These are phyloP conservation scores for Westerdykella aurantiaca DNA, from an alignment of 2,329 filamentous ascomycete genomes.

Conservation along the genomic window DNA sequence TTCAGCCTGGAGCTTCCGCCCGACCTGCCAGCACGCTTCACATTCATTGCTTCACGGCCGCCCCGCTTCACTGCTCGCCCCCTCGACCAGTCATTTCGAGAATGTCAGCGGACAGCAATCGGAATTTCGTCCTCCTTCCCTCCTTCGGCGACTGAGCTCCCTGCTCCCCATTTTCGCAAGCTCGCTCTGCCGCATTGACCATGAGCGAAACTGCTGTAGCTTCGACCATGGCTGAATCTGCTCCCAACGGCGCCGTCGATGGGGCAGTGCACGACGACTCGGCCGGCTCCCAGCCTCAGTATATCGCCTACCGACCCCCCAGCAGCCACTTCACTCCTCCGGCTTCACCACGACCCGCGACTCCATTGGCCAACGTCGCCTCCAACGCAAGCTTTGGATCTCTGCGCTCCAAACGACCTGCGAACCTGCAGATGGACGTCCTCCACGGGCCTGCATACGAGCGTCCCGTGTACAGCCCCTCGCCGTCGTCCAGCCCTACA, in stretches of 20 bases:
- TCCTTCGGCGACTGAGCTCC: slow-evolving; percentile 27
- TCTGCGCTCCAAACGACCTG: slow-evolving; percentile 18
- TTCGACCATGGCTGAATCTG: slow-evolving; percentile 11
- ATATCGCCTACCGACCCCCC: slow-evolving; percentile 20
- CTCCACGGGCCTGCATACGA: slow-evolving; percentile 20
- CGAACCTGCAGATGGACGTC: slow-evolving; percentile 27
- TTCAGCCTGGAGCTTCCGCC: neutral
- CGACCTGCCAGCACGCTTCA: too few species aligned
- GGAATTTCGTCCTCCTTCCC: slow-evolving; percentile 13
- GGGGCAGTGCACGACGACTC: slow-evolving; percentile 8
- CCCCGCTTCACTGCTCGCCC: neutral
- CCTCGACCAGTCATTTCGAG: slow-evolving; percentile 10
- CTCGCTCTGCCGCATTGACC: slow-evolving; percentile 5
- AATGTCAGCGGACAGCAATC: slow-evolving; percentile 22
- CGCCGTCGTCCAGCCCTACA: slow-evolving; percentile 26
- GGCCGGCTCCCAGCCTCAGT: slow-evolving; percentile 12
- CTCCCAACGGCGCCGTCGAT: slow-evolving; percentile 7
- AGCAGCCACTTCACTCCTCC: slow-evolving; percentile 30
- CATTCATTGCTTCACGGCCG: too few species aligned
- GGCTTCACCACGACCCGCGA: slow-evolving; percentile 23
- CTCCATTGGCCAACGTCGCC: slow-evolving; percentile 14
- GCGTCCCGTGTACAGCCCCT: slow-evolving; percentile 24
- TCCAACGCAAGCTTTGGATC: slow-evolving; percentile 19
- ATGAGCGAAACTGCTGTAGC: slow-evolving; percentile 26
- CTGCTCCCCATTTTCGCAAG: slow-evolving; percentile 3